Percentiles rank a stretch among this genome's conserved stretches.
Evolutionary conservation across 176 grass and related monocot species (phyloP).

Genomic region (Panicum miliaceum): DNA sequence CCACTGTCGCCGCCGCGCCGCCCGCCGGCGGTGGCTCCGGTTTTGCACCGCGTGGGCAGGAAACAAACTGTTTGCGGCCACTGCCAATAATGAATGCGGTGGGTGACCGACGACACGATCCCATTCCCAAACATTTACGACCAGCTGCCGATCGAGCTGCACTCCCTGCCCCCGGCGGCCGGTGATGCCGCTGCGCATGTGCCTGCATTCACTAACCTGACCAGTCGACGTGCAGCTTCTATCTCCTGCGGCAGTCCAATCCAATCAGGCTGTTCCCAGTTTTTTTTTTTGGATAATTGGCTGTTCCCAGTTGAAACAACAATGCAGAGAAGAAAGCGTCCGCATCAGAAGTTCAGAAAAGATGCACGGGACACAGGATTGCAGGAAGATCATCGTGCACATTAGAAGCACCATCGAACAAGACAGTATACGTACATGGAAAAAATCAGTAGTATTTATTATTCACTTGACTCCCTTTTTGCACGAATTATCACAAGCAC

Average conservation of each 20-base stretch:
- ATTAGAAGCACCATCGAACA: not conserved
- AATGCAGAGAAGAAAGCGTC: not conserved
- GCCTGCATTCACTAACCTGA: not conserved
- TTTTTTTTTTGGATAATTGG: too few relatives aligned
- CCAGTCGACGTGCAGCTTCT: not conserved
- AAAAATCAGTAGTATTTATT: constrained; percentile 16
- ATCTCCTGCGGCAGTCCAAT: not conserved
- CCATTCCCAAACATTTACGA: constrained; percentile 10
- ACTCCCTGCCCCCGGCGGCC: not conserved
- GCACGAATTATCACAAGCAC: constrained; percentile 10
- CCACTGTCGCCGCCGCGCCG: too few relatives aligned
- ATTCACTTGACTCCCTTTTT: not conserved
- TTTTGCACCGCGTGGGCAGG: too few relatives aligned
- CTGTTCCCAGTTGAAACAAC: not conserved
- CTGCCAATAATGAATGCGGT: too few relatives aligned
- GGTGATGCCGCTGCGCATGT: not conserved
- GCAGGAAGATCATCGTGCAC: not conserved
- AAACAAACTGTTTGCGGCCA: too few relatives aligned
- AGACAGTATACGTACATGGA: not conserved
- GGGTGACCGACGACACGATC: not conserved
- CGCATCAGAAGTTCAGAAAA: not conserved
- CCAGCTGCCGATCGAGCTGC: not conserved
- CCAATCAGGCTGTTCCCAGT: not conserved
- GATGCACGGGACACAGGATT: not conserved
- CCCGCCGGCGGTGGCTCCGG: too few relatives aligned